Conservation (phyloP, 164 flowering plant genomes). For the Brasenia schreberi region DNA sequence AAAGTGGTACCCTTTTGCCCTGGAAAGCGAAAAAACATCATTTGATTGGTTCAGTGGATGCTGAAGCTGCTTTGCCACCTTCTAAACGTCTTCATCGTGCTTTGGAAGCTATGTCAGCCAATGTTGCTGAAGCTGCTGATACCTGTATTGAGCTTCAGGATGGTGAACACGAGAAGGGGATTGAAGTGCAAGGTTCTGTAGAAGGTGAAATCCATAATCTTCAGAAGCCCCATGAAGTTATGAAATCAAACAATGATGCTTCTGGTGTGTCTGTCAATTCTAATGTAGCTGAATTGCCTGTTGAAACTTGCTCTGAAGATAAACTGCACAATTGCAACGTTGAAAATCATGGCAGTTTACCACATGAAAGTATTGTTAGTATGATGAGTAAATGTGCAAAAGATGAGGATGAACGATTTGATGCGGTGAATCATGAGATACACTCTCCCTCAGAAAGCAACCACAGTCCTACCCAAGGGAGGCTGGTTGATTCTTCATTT, state of each 20-base stretch:
- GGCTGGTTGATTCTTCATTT: not conserved
- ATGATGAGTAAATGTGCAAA: not conserved
- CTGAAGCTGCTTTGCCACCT: conserved; percentile 85
- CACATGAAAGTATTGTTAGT: not conserved
- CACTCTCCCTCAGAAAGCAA: not conserved
- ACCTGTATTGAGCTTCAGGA: conserved; percentile 13
- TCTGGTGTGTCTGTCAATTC: conserved; percentile 10
- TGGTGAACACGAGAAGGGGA: not conserved
- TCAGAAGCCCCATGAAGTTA: conserved; percentile 2
- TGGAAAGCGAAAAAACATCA: conserved; percentile 30
- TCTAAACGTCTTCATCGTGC: conserved; percentile 91
- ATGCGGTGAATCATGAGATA: not conserved
- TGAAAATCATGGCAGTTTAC: conserved; percentile 7
- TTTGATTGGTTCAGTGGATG: conserved; percentile 40
- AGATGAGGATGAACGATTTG: not conserved
- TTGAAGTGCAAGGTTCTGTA: not conserved
- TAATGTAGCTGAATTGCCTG: conserved; percentile 10
- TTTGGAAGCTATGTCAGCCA: conserved; percentile 84
- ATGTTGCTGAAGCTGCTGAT: conserved; percentile 60
- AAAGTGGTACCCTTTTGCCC: not conserved
- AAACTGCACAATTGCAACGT: conserved; percentile 7
- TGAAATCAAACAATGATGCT: conserved; percentile 6
- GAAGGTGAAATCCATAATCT: not conserved
- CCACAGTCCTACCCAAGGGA: not conserved
- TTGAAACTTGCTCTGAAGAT: conserved; percentile 7